These are phyloP conservation scores for Salvia miltiorrhiza DNA, from an alignment of 257 asterid species.

Conservation along the genomic window DNA sequence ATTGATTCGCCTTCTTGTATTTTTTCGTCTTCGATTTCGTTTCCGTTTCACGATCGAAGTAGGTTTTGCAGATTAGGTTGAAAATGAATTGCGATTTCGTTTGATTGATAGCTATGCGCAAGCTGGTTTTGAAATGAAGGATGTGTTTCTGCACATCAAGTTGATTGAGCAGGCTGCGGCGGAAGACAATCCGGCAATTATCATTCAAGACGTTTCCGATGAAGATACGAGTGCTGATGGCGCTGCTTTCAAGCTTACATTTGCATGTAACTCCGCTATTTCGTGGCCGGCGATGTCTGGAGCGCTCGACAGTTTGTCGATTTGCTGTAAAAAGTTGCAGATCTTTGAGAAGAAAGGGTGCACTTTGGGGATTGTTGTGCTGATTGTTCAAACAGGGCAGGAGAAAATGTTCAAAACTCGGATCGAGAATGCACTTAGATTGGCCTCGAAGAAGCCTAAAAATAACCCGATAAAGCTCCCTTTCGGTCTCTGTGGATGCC, in stretches of 20 bases:
- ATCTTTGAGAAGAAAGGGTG: conserved; percentile 94
- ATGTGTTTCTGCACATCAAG: conserved; percentile 90
- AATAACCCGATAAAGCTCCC: conserved; percentile 71
- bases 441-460: conserved; percentile 70
- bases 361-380: conserved; percentile 72
- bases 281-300: conserved; percentile 96
- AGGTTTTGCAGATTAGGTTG: conserved; percentile 4
- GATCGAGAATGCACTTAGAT: conserved; percentile 77
- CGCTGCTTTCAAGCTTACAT: conserved; percentile 69
- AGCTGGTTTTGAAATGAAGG: conserved; percentile 95
- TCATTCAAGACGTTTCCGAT: conserved; percentile 73
- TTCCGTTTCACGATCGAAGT: conserved; percentile 6
- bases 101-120: conserved; percentile 67
- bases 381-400: conserved; percentile 68
- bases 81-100: neutral
- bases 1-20: conserved; percentile 1
- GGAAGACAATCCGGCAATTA: conserved; percentile 75
- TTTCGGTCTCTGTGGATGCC: conserved; percentile 95
- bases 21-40: neutral
- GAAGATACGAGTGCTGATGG: conserved; percentile 53
- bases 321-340: conserved; percentile 83
- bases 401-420: conserved; percentile 68
- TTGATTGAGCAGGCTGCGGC: conserved; percentile 78
- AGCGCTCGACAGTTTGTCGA: conserved; percentile 77
- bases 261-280: conserved; percentile 82